Evolutionary conservation across 495 filamentous ascomycete genomes (phyloP), one percentile per base, ranked within the genome.

Genomic region (Trichocladium antarcticum): DNA sequence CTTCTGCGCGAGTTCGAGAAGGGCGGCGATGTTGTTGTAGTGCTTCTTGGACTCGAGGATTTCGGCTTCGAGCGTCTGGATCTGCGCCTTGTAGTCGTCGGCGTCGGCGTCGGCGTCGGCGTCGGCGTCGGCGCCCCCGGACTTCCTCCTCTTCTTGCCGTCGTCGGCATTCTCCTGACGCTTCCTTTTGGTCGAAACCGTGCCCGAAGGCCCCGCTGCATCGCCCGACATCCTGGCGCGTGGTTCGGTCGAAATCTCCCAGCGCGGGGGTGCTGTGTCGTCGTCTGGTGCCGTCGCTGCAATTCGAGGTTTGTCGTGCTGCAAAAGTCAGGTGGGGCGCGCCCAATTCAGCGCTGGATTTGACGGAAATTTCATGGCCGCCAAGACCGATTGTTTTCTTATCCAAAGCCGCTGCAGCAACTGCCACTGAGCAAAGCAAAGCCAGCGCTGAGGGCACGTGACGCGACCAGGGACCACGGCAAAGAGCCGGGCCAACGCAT

Each of bases 11-110:
- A 80, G 69, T 8, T 73, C 72, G 31, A 93, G 70, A 35, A 97
- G 66, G 0, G 71, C 80, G 8, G 81, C 80, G 58, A 96, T 93
- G 56, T 92, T 88, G 70, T 98, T 96, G 73, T 92, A 95, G 64
- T 95, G 74, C 62, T 85, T 85, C 50, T 81, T 83, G 21, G 87
- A 93, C 62, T 89, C 80, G 49, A 83, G 72, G 40, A 94, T 84
- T 52, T 87, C 80, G 50, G 75, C 69, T 68, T 94, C 87, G 19
- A 94, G 78, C 15, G 74, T 57, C 45, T 82, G 64, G 47, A 92
- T 81, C 42, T 77, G 73, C 41, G 73, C 68, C 58, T 78, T 69
- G 9, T 62, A 63, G 48, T 71, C 65, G 44, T 64, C 57, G 53
- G 69, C 63, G 42, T 67, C 58, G 31, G 67, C 63, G 16, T 51